Evolutionary conservation across 2,329 filamentous ascomycete species (phyloP).

Genomic region (Tetracladium maxilliforme): DNA sequence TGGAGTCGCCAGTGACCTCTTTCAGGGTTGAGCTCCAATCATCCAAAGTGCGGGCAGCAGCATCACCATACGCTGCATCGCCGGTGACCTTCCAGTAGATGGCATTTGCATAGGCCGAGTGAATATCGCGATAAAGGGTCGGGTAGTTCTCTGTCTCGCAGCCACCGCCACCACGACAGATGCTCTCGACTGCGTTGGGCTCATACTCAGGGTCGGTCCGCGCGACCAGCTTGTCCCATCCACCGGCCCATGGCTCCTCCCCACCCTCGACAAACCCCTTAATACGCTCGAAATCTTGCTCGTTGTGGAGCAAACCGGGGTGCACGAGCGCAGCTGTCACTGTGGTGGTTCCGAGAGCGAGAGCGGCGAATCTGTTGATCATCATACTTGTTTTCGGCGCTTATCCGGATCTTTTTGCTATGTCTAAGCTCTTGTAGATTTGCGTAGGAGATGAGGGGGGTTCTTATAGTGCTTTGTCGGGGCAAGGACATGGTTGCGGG

Average conservation of each 20-base stretch:
- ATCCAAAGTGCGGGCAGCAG: constrained; percentile 19
- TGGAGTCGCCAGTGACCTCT: constrained; percentile 16
- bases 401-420: no score
- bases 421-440: no score
- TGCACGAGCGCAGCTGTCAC: constrained; percentile 14
- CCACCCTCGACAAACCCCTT: constrained; percentile 16
- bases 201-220: constrained; percentile 15
- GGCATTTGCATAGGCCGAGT: constrained; percentile 21
- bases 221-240: constrained; percentile 16
- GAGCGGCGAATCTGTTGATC: no score
- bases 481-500: no score
- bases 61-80: constrained; percentile 18
- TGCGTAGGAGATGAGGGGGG: no score
- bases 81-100: constrained; percentile 24
- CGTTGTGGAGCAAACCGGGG: constrained; percentile 19
- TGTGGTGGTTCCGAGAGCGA: no score
- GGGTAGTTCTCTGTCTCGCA: constrained; percentile 16
- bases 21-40: constrained; percentile 20
- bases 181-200: constrained; percentile 11
- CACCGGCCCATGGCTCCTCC: constrained; percentile 18
- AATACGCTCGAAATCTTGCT: constrained; percentile 22
- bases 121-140: constrained; percentile 16
- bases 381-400: no score
- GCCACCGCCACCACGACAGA: constrained; percentile 18
- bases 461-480: no score